Conservation (phyloP, 2,329 filamentous ascomycete species). For the Claviceps purpurea region DNA sequence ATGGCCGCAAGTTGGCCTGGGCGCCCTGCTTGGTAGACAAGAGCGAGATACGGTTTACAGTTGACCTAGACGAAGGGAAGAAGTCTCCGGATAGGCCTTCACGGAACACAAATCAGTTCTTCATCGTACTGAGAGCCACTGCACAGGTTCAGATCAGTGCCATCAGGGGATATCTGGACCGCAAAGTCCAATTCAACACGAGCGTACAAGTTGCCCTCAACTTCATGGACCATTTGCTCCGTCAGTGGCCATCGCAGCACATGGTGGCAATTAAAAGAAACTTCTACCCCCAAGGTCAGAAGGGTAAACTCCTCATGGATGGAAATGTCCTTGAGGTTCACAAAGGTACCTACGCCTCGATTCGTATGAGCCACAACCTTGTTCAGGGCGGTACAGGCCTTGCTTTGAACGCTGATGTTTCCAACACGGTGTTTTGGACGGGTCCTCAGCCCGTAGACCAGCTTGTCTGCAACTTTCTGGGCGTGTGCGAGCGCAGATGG, state of each 20-base stretch:
- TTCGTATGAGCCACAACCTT: constrained; percentile 53
- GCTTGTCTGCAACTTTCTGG: constrained; percentile 22
- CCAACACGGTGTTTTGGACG: constrained; percentile 81
- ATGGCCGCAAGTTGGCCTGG: constrained; percentile 82
- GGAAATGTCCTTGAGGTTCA: constrained; percentile 54
- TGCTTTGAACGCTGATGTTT: constrained; percentile 78
- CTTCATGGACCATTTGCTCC: constrained; percentile 81
- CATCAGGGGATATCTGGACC: constrained; percentile 52
- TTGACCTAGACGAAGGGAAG: constrained; percentile 62
- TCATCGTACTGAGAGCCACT: constrained; percentile 49
- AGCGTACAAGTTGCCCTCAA: constrained; percentile 68
- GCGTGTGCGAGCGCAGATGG: constrained; percentile 14
- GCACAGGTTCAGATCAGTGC: constrained; percentile 54
- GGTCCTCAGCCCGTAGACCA: constrained; percentile 24
- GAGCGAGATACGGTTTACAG: constrained; percentile 38
- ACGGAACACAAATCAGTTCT: constrained; percentile 35
- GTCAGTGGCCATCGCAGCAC: constrained; percentile 57
- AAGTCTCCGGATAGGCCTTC: constrained; percentile 23
- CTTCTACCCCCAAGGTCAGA: constrained; percentile 53
- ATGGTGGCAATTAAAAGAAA: constrained; percentile 66
- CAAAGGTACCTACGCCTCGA: constrained; percentile 81
- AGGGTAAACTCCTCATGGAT: constrained; percentile 41
- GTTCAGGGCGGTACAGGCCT: constrained; percentile 45
- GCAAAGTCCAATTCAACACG: constrained; percentile 47
- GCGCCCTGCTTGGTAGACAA: constrained; percentile 27